phyloP scores from a whole-genome alignment of 2,329 filamentous ascomycete species.

The Volutella citrinella region DNA sequence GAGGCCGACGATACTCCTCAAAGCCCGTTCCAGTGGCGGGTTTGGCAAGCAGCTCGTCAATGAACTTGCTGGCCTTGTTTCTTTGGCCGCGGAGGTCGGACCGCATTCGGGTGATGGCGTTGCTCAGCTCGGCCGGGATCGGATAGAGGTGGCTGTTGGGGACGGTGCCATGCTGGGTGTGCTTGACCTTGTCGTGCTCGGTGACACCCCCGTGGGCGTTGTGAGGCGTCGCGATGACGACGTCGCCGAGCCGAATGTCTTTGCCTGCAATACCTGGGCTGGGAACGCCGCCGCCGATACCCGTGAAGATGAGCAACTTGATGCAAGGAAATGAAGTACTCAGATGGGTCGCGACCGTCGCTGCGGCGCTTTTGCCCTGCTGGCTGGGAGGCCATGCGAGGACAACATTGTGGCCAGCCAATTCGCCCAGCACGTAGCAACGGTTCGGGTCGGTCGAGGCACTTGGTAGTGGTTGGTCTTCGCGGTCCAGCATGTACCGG shows the following conservation, averaged over 20 bases:
- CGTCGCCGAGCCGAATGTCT: constrained; percentile 28
- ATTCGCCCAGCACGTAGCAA: constrained; percentile 25
- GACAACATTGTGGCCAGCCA: constrained; percentile 23
- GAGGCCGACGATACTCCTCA: constrained; percentile 9
- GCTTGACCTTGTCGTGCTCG: constrained; percentile 19
- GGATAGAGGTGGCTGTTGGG: constrained; percentile 15
- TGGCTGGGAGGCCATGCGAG: constrained; percentile 25
- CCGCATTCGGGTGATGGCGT: constrained; percentile 13
- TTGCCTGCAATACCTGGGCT: constrained; percentile 10
- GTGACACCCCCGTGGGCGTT: constrained; percentile 15
- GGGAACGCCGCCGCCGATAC: constrained; percentile 22
- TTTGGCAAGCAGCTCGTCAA: constrained; percentile 1
- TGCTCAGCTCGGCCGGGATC: constrained; percentile 10
- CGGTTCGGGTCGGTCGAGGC: constrained; percentile 19
- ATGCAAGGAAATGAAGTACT: constrained; percentile 21
- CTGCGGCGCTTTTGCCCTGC: constrained; percentile 23
- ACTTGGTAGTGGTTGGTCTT: constrained; percentile 16
- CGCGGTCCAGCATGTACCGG: constrained; percentile 25
- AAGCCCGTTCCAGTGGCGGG: constrained; percentile 7
- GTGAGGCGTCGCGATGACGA: constrained; percentile 15
- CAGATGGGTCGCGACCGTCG: constrained; percentile 21
- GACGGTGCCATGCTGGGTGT: constrained; percentile 10
- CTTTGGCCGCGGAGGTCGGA: constrained; percentile 13
- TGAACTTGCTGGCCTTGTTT: constrained; percentile 11
- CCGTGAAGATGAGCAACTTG: constrained; percentile 22